Percentiles rank a stretch among this genome's conserved stretches.
phyloP scores from a whole-genome alignment of 2,329 filamentous ascomycete genomes.

The Alternaria metachromatica region DNA sequence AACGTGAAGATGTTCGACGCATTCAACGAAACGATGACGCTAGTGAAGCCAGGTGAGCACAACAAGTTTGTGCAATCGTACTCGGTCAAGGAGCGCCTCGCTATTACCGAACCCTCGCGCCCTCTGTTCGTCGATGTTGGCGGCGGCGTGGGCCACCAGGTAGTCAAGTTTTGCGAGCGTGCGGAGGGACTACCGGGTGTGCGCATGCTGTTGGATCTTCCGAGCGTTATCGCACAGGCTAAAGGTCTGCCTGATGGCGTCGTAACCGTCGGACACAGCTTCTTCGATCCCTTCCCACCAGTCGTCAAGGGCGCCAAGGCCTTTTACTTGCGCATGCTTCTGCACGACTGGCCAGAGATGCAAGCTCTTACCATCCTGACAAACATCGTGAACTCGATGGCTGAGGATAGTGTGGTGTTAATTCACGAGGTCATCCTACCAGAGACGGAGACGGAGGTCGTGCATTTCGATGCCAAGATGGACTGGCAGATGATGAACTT shows the following conservation, averaged over 20 bases:
- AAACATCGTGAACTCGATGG: conserved; percentile 14
- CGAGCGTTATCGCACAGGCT: conserved; percentile 12
- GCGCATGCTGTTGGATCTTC: conserved; percentile 24
- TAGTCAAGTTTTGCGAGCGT: not conserved
- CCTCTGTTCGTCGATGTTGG: conserved; percentile 28
- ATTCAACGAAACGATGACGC: conserved; percentile 41
- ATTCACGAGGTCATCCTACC: conserved; percentile 54
- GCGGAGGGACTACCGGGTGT: not conserved
- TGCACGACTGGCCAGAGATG: conserved; percentile 53
- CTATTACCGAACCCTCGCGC: conserved; percentile 1
- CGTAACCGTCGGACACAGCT: conserved; percentile 16
- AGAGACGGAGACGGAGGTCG: conserved; percentile 38
- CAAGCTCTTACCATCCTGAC: conserved; percentile 42
- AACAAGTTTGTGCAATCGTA: conserved; percentile 20
- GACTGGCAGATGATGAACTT: conserved; percentile 55
- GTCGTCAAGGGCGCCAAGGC: conserved; percentile 26
- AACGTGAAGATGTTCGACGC: conserved; percentile 22
- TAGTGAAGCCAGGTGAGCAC: conserved; percentile 5
- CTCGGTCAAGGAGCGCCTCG: conserved; percentile 20
- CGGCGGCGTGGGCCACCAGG: conserved; percentile 2
- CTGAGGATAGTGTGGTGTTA: conserved; percentile 51
- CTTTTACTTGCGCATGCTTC: conserved; percentile 42
- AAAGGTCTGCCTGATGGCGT: conserved; percentile 6
- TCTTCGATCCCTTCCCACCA: conserved; percentile 25
- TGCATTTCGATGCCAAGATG: conserved; percentile 39